phyloP scores from a whole-genome alignment of 495 filamentous ascomycete genomes.

The Letharia lupina region DNA sequence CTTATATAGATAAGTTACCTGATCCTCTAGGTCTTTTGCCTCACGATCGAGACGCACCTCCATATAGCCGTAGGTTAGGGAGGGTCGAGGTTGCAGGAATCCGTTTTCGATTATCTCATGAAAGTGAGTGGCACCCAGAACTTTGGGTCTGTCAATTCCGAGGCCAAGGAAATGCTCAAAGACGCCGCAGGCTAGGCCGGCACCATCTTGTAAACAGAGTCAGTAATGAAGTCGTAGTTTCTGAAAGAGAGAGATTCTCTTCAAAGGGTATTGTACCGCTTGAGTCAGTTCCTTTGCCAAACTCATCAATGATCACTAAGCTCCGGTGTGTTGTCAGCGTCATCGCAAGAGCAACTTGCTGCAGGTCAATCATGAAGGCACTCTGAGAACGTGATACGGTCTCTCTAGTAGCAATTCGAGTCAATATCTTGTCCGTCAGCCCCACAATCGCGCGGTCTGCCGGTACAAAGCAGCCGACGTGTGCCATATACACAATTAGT shows the following conservation, averaged over 20 bases:
- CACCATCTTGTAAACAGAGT: slow-evolving; percentile 51
- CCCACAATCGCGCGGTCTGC: slow-evolving; percentile 72
- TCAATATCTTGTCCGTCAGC: slow-evolving; percentile 87
- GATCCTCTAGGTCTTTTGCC: slow-evolving; percentile 52
- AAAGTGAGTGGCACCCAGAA: slow-evolving; percentile 85
- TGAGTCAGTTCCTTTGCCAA: slow-evolving; percentile 86
- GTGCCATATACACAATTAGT: slow-evolving; percentile 87
- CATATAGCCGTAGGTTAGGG: slow-evolving; percentile 74
- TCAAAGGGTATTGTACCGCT: slow-evolving; percentile 35
- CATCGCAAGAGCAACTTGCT: slow-evolving; percentile 73
- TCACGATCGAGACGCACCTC: slow-evolving; percentile 64
- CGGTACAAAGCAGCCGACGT: slow-evolving; percentile 86
- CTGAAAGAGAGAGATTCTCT: background rate
- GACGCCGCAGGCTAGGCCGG: slow-evolving; percentile 75
- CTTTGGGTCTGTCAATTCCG: slow-evolving; percentile 60
- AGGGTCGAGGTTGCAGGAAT: slow-evolving; percentile 50
- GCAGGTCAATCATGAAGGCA: slow-evolving; percentile 88
- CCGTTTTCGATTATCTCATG: slow-evolving; percentile 83
- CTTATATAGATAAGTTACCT: slow-evolving; percentile 85
- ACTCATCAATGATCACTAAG: slow-evolving; percentile 84
- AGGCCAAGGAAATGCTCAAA: slow-evolving; percentile 64
- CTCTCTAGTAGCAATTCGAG: slow-evolving; percentile 78
- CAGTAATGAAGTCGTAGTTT: background rate
- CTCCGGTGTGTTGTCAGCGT: slow-evolving; percentile 70
- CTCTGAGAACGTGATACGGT: slow-evolving; percentile 80